Base-by-base conservation (phyloP, 108 stramenopile species). In the Nitzschia sp. region DNA sequence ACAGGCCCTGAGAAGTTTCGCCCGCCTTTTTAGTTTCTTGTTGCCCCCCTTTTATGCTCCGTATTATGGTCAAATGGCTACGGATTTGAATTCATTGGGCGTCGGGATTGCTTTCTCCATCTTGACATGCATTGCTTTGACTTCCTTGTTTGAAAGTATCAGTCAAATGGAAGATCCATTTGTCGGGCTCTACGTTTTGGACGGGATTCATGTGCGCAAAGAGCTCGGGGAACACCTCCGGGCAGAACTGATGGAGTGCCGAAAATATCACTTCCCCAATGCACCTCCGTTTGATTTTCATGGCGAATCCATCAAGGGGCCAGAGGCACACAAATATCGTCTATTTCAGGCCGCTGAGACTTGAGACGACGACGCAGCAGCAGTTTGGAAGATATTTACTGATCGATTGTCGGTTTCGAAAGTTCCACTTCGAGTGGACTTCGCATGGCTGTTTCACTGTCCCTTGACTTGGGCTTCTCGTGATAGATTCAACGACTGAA, bases 151-250 rank as follows among this genome's bases (percentile, higher is more conserved):
- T 46, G 83, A 93, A 59, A 80, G 80, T 16, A 61, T 88, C 5
- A 73, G 68, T n/a, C 78, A 83, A 41, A 65, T 93, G 50, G 91
- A 93, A 80, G 91, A 93, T 78, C 89, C 89, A 2, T 90, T 87
- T 48, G 81, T 79, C 25, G 80, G 75, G 0, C 70, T 54, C 33
- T 68, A 64, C 11, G 63, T 69, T 0, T 59, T 88, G 19, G 87
- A 88, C 73, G 78, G 82, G 0, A 82, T 87, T 15, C 77, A 87
- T 41, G 77, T 85, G 16, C 33, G 66, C 28, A 29, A 29, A 22
- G 73, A 74, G 28, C 44, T 74, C 25, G 31, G 41, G 23, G 80
- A 79, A 22, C 77, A 83, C 22, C 75, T 83, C 28, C 54, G 55
- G 52, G 71, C 70, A 0, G 73, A 83, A 45, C 72, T 83, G 3